Evolutionary conservation across 495 filamentous ascomycete species (phyloP).

Genomic region (Lasiosphaeria miniovina): DNA sequence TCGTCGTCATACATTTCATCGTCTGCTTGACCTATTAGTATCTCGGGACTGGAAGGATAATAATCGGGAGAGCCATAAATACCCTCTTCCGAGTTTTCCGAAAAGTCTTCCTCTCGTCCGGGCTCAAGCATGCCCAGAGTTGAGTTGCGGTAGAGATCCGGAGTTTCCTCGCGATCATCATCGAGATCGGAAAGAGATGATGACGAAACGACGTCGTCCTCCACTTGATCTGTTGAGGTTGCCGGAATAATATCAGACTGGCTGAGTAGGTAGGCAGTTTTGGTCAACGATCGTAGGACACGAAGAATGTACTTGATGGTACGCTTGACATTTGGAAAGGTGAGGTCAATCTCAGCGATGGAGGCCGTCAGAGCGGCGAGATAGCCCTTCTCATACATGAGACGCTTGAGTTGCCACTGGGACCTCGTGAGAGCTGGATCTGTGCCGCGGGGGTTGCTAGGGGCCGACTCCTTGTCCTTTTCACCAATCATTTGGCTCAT

Average conservation of each 20-base stretch:
- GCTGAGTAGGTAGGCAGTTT: conserved; percentile 81
- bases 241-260: conserved; percentile 68
- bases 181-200: conserved; percentile 86
- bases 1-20: conserved; percentile 84
- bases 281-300: conserved; percentile 80
- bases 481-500: conserved; percentile 90
- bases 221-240: conserved; percentile 64
- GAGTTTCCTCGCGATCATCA: conserved; percentile 90
- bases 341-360: conserved; percentile 92
- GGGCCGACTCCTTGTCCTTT: conserved; percentile 55
- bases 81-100: conserved; percentile 65
- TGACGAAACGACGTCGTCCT: conserved; percentile 86
- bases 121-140: conserved; percentile 93
- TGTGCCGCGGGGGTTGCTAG: conserved; percentile 37
- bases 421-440: conserved; percentile 39
- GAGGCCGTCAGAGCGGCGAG: conserved; percentile 84
- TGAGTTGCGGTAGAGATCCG: conserved; percentile 94
- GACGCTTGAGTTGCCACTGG: conserved; percentile 75
- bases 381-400: conserved; percentile 99
- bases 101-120: conserved; percentile 72
- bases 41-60: neutral
- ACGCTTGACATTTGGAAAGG: conserved; percentile 86
- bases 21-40: conserved; percentile 45
- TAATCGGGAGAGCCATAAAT: conserved; percentile 13
- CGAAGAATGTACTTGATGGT: conserved; percentile 95